Percentiles rank a stretch among this genome's conserved stretches.
These are phyloP conservation scores for Oryza nivara DNA, from an alignment of 176 grass and related monocot species.

Conservation along the genomic window DNA sequence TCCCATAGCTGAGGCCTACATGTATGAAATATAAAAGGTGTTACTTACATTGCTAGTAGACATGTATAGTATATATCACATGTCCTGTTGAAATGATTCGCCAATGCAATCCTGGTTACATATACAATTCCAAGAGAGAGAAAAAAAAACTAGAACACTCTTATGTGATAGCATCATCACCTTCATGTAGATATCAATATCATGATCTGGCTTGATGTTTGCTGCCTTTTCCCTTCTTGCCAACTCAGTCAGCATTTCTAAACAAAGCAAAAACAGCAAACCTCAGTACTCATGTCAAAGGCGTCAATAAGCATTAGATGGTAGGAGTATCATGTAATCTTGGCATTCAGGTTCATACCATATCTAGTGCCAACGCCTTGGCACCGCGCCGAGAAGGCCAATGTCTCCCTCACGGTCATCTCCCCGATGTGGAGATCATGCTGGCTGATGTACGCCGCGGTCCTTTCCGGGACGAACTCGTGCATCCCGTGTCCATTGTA, in stretches of 20 bases:
- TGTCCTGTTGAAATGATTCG: neutral
- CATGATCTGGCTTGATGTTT: slow-evolving; percentile 87
- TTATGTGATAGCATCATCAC: slow-evolving; percentile 35
- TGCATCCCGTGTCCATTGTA: slow-evolving; percentile 88
- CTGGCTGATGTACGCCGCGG: slow-evolving; percentile 88
- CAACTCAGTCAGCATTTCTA: slow-evolving; percentile 88
- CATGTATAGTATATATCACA: neutral
- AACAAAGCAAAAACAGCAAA: slow-evolving; percentile 28
- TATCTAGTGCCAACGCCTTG: slow-evolving; percentile 86
- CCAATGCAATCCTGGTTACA: slow-evolving; percentile 1
- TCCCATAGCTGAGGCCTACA: slow-evolving; percentile 77
- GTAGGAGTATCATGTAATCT: neutral
- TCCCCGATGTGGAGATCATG: slow-evolving; percentile 89
- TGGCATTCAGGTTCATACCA: slow-evolving; percentile 44
- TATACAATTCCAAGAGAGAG: neutral
- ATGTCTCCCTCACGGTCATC: slow-evolving; percentile 93
- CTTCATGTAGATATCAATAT: slow-evolving; percentile 95
- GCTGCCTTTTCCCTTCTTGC: slow-evolving; percentile 81
- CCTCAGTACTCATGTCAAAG: slow-evolving; percentile 8
- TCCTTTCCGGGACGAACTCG: slow-evolving; percentile 84
- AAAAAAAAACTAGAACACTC: neutral
- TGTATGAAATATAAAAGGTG: slow-evolving; percentile 16
- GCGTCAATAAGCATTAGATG: neutral
- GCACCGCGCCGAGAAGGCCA: slow-evolving; percentile 78
- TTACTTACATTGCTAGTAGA: slow-evolving; percentile 1